Evolutionary conservation across 1,139 yeast species (phyloP), one percentile per base, ranked within the genome.

Genomic region (Meyerozyma elateridarum): DNA sequence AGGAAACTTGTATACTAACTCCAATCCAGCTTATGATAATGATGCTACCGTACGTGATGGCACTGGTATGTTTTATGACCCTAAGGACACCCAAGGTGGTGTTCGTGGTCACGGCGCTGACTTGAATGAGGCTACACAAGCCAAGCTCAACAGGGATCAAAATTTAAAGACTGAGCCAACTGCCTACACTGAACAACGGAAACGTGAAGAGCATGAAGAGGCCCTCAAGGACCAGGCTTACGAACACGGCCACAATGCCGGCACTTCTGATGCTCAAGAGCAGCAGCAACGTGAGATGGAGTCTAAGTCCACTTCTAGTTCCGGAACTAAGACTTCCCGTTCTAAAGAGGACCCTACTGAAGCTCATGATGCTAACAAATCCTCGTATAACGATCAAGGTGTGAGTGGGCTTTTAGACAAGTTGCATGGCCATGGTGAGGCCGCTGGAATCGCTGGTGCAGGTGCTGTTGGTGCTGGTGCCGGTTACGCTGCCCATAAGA

Each of bases 31-130:
- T 4, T 62, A 61, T 39, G 51, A 51, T 20, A 50, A 59, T 33
- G 62, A 55, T 20, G 62, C 69, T 14, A 36, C 37, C 24, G 46
- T 49, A 11, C 42, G 38, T 8, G 38, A 48, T 25, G 70, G 69
- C 14, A 39, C 51, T 5, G 70, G 70, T 4, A 45, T 45, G 30
- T 63, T 49, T 38, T 64, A 51, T 36, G 59, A 61, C 35, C 68
- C 70, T 7, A 53, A 43, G 39, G 67, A 61, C 39, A 59, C 67
- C 22, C 64, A 59, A 34, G 64, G 62, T 15, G 61, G 63, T 11
- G 37, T 46, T 27, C 54, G 55, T 36, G 49, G 52, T 22, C 21
- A 40, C 17, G 21, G 22, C 17, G 24, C 28, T 13, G 35, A 38
- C 15, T 35, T 38, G 25, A 30, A 40, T 5, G 63, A 56, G 33